Percentiles rank a stretch among this genome's conserved stretches.
These are phyloP conservation scores for Candida tetrigidarum DNA, from an alignment of 1,139 yeast species.

Conservation along the genomic window DNA sequence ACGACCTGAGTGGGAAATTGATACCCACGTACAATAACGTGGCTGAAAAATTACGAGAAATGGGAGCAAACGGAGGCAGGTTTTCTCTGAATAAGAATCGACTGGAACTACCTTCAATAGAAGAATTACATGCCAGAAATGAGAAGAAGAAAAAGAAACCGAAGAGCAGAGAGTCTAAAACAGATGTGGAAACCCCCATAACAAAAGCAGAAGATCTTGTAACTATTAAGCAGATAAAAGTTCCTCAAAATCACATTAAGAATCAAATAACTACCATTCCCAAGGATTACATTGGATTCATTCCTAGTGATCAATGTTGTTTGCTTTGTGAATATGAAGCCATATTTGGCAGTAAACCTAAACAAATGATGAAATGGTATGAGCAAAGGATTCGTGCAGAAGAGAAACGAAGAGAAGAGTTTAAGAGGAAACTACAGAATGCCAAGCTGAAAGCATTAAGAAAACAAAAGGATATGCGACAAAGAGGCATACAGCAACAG, in stretches of 20 bases:
- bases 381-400: constrained; percentile 36
- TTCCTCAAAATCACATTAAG: neutral
- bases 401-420: constrained; percentile 36
- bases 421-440: constrained; percentile 39
- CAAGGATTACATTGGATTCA: constrained; percentile 16
- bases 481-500: constrained; percentile 22
- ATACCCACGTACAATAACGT: constrained; percentile 47
- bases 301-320: constrained; percentile 35
- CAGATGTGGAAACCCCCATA: neutral
- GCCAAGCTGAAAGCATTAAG: constrained; percentile 42
- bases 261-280: constrained; percentile 13
- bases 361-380: constrained; percentile 31
- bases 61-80: constrained; percentile 19
- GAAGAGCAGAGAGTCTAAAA: neutral
- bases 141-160: constrained; percentile 22
- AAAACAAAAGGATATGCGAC: constrained; percentile 32
- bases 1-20: constrained; percentile 46
- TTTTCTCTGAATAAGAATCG: constrained; percentile 8
- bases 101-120: constrained; percentile 22
- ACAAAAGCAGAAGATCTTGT: constrained; percentile 6
- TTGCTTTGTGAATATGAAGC: constrained; percentile 65
- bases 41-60: constrained; percentile 41
- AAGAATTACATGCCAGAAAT: constrained; percentile 18
- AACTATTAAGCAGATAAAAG: neutral
- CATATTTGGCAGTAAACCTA: constrained; percentile 25